phyloP scores from a whole-genome alignment of 257 asterid genomes.

The Cynanchum wilfordii region DNA sequence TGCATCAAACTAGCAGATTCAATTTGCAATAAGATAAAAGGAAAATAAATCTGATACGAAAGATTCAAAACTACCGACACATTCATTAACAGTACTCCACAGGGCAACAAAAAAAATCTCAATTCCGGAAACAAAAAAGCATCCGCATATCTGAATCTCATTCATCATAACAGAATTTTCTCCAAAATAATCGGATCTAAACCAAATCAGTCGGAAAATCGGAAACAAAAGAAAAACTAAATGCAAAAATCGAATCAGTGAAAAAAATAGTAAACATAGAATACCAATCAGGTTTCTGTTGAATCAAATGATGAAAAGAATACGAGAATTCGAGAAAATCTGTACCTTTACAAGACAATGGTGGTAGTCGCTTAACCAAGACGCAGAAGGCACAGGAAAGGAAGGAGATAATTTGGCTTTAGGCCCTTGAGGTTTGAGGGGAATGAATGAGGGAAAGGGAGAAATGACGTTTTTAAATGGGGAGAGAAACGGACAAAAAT shows the following conservation, averaged over 20 bases:
- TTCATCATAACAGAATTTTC: background rate
- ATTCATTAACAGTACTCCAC: background rate
- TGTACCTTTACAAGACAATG: slow-evolving; percentile 1
- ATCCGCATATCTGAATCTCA: background rate
- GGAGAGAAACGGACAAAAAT: background rate
- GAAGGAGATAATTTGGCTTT: background rate
- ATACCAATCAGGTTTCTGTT: background rate
- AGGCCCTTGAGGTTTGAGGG: background rate
- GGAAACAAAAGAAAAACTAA: background rate
- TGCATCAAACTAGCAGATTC: background rate
- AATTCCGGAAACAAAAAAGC: background rate
- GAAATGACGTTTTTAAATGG: slow-evolving; percentile 12
- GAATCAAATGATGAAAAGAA: background rate
- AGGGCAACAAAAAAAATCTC: background rate
- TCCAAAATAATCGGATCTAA: slow-evolving; percentile 7
- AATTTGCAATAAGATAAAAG: background rate
- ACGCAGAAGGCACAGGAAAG: slow-evolving; percentile 4
- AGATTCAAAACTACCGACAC: background rate
- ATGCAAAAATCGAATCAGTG: slow-evolving; percentile 1
- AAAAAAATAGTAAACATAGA: background rate
- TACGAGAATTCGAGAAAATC: background rate
- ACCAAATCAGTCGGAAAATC: slow-evolving; percentile 3
- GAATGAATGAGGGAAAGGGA: background rate
- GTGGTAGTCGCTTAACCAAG: slow-evolving; percentile 12
- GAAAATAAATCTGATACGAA: background rate